Evolutionary conservation across 257 asterid species (phyloP).

Genomic region (Paulownia fortunei): DNA sequence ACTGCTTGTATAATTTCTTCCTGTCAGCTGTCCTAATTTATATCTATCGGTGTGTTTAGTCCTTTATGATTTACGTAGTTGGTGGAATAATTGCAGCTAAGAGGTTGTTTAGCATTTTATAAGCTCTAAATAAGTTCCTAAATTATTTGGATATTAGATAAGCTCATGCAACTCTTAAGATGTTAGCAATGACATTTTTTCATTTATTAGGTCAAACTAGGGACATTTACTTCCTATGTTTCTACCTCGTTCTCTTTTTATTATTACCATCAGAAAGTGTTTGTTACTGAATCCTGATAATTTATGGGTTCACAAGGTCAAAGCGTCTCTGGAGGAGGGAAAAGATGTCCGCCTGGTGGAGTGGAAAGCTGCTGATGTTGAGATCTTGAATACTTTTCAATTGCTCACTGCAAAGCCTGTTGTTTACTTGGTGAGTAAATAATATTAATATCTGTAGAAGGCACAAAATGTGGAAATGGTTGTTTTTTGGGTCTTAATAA

Average conservation of each 20-base stretch:
- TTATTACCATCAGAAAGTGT: background rate
- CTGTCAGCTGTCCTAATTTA: background rate
- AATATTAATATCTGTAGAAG: background rate
- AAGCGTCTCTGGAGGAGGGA: slow-evolving; percentile 71
- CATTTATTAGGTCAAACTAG: background rate
- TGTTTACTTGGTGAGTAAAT: slow-evolving; percentile 86
- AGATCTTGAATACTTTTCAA: slow-evolving; percentile 90
- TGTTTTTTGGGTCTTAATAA: background rate
- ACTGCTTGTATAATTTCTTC: background rate
- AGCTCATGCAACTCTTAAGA: background rate
- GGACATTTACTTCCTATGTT: background rate
- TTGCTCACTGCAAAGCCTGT: slow-evolving; percentile 97
- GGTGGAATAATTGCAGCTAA: background rate
- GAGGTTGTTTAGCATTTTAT: background rate
- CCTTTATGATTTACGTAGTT: slow-evolving; percentile 14
- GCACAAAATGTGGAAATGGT: background rate
- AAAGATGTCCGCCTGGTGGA: slow-evolving; percentile 90
- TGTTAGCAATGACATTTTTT: background rate
- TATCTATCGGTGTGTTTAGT: background rate
- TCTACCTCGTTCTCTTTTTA: too few species aligned
- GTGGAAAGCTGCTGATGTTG: slow-evolving; percentile 98
- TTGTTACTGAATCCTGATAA: slow-evolving; percentile 27
- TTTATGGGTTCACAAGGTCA: slow-evolving; percentile 60
- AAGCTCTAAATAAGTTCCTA: background rate
- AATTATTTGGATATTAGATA: background rate